phyloP scores from a whole-genome alignment of 371 early-diverging fungal genomes.

The Nosema muscidifuracis region DNA sequence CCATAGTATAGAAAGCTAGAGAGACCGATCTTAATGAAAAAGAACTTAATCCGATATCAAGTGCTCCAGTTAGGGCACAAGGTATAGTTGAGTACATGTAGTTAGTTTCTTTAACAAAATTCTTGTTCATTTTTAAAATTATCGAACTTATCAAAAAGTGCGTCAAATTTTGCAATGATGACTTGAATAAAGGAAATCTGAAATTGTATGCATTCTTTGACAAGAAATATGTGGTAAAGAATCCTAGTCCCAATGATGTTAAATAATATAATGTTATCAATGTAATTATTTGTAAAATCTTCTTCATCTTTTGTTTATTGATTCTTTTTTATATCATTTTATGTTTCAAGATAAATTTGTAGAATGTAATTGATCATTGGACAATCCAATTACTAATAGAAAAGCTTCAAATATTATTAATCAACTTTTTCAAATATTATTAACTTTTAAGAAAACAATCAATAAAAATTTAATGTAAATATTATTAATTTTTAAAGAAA shows the following conservation, averaged over 20 bases:
- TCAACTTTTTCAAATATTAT: no score
- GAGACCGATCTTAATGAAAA: conserved; percentile 54
- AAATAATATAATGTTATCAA: conserved; percentile 40
- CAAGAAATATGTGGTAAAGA: conserved; percentile 57
- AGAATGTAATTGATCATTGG: no score
- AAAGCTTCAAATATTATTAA: no score
- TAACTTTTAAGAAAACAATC: no score
- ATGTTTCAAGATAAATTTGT: no score
- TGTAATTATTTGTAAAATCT: neutral
- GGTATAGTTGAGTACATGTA: conserved; percentile 28
- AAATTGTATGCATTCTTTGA: conserved; percentile 59
- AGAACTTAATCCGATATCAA: conserved; percentile 60
- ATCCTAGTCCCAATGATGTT: conserved; percentile 53
- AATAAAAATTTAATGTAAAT: no score
- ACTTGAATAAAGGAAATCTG: conserved; percentile 60
- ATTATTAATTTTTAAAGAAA: no score
- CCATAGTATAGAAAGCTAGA: conserved; percentile 62
- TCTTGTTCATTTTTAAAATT: conserved; percentile 26
- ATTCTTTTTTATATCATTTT: no score
- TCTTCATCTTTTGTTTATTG: conserved; percentile 26
- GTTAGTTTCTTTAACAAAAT: conserved; percentile 14
- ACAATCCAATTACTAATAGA: no score
- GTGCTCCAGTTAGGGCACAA: conserved; percentile 55
- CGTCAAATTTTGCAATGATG: conserved; percentile 50
- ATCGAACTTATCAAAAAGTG: conserved; percentile 53